Conservation (phyloP, 345 rosid species). For the Corymbia maculata region DNA sequence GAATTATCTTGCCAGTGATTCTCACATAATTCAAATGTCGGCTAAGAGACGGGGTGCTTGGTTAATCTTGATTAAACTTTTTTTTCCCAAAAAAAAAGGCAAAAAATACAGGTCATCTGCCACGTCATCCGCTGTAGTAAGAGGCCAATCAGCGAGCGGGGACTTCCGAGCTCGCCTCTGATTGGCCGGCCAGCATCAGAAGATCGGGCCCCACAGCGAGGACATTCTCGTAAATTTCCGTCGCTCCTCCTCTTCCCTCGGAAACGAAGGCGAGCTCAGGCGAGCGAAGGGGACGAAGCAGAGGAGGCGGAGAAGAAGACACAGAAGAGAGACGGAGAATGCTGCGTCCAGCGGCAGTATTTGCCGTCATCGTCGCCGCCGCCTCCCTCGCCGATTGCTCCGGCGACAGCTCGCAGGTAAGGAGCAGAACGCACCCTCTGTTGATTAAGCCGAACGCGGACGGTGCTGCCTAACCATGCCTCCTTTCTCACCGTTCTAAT, state of each 20-base stretch:
- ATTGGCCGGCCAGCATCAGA: background rate
- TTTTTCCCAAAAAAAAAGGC: background rate
- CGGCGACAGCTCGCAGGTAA: conserved; percentile 36
- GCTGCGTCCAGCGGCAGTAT: conserved; percentile 6
- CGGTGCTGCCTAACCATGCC: background rate
- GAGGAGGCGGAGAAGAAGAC: background rate
- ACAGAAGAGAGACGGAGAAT: background rate
- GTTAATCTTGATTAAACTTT: background rate
- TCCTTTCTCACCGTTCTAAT: background rate
- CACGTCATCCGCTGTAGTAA: background rate
- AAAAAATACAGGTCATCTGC: background rate
- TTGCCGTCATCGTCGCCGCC: conserved; percentile 16
- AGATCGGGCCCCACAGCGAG: background rate
- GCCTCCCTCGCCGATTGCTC: conserved; percentile 12
- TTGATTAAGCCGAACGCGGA: background rate
- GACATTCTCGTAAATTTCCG: background rate
- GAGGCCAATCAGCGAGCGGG: background rate
- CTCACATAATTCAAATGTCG: background rate
- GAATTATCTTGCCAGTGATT: background rate
- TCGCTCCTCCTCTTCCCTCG: background rate
- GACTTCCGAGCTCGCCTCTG: background rate
- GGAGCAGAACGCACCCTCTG: background rate
- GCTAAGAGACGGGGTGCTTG: background rate
- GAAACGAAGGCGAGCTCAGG: background rate
- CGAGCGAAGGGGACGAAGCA: background rate